phyloP scores from a whole-genome alignment of 2,329 filamentous ascomycete genomes.

The Ustilaginoidea virens region DNA sequence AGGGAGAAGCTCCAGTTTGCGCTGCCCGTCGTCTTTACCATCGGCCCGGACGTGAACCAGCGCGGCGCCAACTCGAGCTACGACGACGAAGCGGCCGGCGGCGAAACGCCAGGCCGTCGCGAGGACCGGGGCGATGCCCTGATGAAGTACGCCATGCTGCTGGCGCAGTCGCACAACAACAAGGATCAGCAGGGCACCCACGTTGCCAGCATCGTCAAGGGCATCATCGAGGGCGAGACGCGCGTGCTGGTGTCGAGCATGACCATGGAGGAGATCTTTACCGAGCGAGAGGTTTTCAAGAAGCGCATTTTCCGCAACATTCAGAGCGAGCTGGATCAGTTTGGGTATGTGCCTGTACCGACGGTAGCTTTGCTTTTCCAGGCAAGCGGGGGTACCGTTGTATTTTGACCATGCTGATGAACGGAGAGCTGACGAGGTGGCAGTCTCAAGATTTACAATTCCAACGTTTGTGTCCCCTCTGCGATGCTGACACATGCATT shows the following conservation, averaged over 20 bases:
- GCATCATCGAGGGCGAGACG: constrained; percentile 80
- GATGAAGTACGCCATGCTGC: constrained; percentile 67
- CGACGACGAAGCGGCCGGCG: constrained; percentile 2
- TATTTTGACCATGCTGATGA: no score
- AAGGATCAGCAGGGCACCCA: constrained; percentile 34
- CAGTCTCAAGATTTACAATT: constrained; percentile 51
- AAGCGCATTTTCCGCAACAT: constrained; percentile 60
- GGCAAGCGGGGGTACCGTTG: no score
- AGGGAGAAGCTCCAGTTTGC: constrained; percentile 74
- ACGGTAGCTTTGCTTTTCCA: neutral
- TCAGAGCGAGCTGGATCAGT: constrained; percentile 64
- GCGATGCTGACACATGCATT: no score
- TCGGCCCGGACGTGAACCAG: constrained; percentile 60
- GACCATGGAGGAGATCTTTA: constrained; percentile 89
- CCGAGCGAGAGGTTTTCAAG: constrained; percentile 63
- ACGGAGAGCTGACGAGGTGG: neutral
- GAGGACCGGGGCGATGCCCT: constrained; percentile 47
- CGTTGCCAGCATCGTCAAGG: constrained; percentile 74
- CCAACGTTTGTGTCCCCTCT: no score
- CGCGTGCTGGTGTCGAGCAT: constrained; percentile 70
- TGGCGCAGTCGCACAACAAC: constrained; percentile 47
- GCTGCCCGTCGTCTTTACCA: constrained; percentile 72
- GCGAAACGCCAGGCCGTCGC: constrained; percentile 13
- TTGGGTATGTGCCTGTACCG: constrained; percentile 30
- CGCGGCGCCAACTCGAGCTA: constrained; percentile 28